Conservation (phyloP, 352 stramenopile genomes). For the Plasmopara muralis region DNA sequence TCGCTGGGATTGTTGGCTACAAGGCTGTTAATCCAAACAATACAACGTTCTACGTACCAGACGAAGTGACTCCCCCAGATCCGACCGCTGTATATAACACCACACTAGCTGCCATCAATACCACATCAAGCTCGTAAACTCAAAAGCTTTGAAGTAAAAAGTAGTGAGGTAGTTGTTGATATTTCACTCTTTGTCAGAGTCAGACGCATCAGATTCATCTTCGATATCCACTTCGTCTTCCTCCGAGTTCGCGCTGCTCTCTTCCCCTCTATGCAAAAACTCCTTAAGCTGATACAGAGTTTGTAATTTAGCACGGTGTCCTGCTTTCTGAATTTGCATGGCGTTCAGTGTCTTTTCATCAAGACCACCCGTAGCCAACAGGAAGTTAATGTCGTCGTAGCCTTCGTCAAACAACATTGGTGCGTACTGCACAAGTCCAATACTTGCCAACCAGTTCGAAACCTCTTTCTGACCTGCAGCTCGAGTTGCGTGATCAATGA, state of each 20-base stretch:
- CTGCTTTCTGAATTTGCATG: constrained; percentile 60
- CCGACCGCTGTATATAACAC: constrained; percentile 71
- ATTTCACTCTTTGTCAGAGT: constrained; percentile 13
- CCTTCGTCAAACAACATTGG: constrained; percentile 39
- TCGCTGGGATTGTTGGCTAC: constrained; percentile 80
- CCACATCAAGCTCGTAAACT: constrained; percentile 30
- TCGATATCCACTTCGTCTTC: constrained; percentile 10
- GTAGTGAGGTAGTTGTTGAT: too few relatives aligned
- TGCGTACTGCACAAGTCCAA: constrained; percentile 64
- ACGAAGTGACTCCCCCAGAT: constrained; percentile 78
- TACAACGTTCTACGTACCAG: constrained; percentile 77
- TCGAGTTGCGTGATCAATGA: constrained; percentile 34
- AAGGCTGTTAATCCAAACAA: constrained; percentile 69
- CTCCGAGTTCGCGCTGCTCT: constrained; percentile 10
- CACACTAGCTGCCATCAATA: constrained; percentile 57
- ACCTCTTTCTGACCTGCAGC: constrained; percentile 29
- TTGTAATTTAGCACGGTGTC: constrained; percentile 62
- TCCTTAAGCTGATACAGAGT: constrained; percentile 58
- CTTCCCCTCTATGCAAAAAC: constrained; percentile 30
- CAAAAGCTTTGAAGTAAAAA: background rate
- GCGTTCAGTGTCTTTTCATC: constrained; percentile 41
- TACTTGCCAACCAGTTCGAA: constrained; percentile 57
- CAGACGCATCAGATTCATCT: constrained; percentile 15
- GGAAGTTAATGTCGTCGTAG: constrained; percentile 62
- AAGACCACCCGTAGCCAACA: constrained; percentile 37